Evolutionary conservation across 768 basidiomycete species (phyloP).

Genomic region (Hypholoma sublateritium): DNA sequence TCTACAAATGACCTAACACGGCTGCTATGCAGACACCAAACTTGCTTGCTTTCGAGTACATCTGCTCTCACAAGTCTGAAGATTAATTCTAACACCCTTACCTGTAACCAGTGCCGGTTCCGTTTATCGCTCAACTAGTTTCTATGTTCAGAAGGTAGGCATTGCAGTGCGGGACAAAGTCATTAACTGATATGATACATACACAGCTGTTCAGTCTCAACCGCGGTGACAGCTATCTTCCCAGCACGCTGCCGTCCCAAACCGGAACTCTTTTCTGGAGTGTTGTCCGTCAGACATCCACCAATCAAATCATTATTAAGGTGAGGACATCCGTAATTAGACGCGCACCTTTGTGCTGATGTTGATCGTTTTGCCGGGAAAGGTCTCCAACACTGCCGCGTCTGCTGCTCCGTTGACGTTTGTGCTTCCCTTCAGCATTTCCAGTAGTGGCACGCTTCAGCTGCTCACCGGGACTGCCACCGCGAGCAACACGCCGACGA

Average conservation of each 20-base stretch:
- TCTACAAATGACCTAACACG: neutral
- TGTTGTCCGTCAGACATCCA: conserved; percentile 40
- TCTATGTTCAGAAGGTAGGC: conserved; percentile 58
- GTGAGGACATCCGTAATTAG: conserved; percentile 20
- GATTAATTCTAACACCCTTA: conserved; percentile 4
- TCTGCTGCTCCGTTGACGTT: conserved; percentile 46
- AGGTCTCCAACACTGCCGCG: conserved; percentile 55
- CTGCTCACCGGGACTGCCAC: conserved; percentile 49
- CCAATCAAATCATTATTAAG: conserved; percentile 57
- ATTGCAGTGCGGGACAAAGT: neutral
- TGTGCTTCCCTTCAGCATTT: conserved; percentile 54
- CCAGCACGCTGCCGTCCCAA: conserved; percentile 53
- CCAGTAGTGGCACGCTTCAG: conserved; percentile 41
- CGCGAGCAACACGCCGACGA: conserved; percentile 55
- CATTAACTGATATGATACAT: neutral
- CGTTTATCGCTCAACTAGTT: conserved; percentile 63
- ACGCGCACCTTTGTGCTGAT: neutral
- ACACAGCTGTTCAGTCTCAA: conserved; percentile 61
- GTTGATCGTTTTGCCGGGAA: neutral
- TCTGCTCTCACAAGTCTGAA: conserved; percentile 36
- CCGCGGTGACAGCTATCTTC: conserved; percentile 60
- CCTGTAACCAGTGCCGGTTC: conserved; percentile 41
- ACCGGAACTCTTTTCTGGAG: conserved; percentile 63
- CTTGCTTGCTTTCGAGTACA: conserved; percentile 61
- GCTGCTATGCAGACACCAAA: conserved; percentile 51